Conservation (phyloP, 257 asterid genomes). For the Solanum commersonii region DNA sequence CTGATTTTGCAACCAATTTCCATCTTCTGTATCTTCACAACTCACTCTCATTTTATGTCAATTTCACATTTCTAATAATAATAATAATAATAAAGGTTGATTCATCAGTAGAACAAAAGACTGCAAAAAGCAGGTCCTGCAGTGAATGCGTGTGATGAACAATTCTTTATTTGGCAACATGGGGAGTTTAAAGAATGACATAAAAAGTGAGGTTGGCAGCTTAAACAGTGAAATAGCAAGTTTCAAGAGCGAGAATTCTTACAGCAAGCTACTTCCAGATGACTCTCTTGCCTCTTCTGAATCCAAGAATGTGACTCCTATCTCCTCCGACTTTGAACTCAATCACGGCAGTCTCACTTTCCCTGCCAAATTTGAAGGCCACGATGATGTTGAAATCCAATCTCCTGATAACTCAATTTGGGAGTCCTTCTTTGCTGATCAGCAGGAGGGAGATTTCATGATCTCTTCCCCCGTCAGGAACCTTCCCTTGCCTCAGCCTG, state of each 20-base stretch:
- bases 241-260: conserved; percentile 7
- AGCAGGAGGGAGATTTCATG: conserved; percentile 63
- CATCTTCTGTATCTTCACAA: too few relatives aligned
- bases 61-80: neutral
- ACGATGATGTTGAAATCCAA: conserved; percentile 23
- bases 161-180: conserved; percentile 17
- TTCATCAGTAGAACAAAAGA: neutral
- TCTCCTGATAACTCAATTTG: conserved; percentile 57
- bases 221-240: conserved; percentile 5
- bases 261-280: conserved; percentile 16
- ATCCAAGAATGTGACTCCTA: conserved; percentile 6
- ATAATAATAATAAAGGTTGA: neutral
- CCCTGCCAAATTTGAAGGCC: conserved; percentile 30
- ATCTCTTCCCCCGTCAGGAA: conserved; percentile 60
- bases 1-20: neutral
- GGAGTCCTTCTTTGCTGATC: conserved; percentile 65
- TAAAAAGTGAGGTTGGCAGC: conserved; percentile 12
- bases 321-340: conserved; percentile 15
- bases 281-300: conserved; percentile 4
- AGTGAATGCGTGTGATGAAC: conserved; percentile 4
- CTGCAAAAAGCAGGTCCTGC: neutral
- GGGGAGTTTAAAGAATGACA: conserved; percentile 26
- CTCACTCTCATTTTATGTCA: too few relatives aligned
- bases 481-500: conserved; percentile 26
- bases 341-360: neutral